Base-by-base conservation (phyloP, 305 asterid species). In the Fraxinus albicans region DNA sequence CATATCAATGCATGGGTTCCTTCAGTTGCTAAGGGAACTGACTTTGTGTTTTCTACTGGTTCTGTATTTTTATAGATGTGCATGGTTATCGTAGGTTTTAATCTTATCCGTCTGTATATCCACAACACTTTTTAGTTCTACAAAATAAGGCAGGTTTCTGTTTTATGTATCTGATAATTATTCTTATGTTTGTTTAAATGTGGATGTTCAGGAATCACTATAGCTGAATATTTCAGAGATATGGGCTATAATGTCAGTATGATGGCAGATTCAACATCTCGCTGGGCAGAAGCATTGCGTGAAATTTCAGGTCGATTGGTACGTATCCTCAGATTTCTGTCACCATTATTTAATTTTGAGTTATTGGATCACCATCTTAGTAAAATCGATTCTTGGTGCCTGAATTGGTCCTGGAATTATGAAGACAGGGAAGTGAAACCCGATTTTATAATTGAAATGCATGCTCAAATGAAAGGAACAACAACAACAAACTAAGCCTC, bases 271-370 rank as follows among this genome's bases (percentile, higher is more conserved):
- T 96, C 98, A 35, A 96, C 99, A 19, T 96, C 99, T 80, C 97
- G 98, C 36, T 96, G 99, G 99, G 99, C 99, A 73, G 99, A 96
- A 89, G 99, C 98, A 63, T 87, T 96, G 93, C 99, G 99, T 90
- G 99, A 96, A 89, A 96, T 96, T 86, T 96, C 99, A 38, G 99
- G 99, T 27, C 98, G 99, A 83, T 84, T 96, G 98, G 99, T 96
- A 93, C 63, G 93, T 82, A 53, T 85, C 60, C 34, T 73, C 2
- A 63, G 4, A 82, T 60, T 79, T 29, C 67, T 80, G 36, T 81
- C 72, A 15, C 36, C 81, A 36, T 79, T 77, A 40, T 82, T 67
- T 23, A 77, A 35, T 53, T 31, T 13, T 27, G 74, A 67, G 74
- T 67, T 27, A 27, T 27, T 25, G 38, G 74, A 67, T 27, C 35